These are phyloP conservation scores for Kalaharituber pfeilii DNA, from an alignment of 2,329 filamentous ascomycete genomes.

Conservation along the genomic window DNA sequence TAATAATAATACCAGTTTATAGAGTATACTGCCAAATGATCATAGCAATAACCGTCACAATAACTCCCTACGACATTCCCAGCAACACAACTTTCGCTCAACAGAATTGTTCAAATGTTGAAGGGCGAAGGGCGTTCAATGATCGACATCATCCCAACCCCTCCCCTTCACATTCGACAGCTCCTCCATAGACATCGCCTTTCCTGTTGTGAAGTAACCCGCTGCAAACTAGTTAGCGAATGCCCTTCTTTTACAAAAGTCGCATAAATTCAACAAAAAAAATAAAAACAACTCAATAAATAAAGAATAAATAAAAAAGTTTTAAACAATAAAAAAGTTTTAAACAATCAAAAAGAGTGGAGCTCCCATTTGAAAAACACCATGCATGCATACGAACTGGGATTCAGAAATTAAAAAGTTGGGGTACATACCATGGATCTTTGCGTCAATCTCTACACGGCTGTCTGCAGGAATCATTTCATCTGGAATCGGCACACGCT, in stretches of 20 bases:
- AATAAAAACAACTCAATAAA: background rate
- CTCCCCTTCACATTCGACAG: constrained; percentile 71
- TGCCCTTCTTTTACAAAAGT: no score
- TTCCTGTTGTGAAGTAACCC: constrained; percentile 71
- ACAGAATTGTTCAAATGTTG: no score
- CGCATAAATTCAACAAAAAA: background rate
- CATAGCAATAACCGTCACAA: no score
- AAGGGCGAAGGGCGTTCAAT: no score
- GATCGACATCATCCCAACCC: constrained; percentile 52
- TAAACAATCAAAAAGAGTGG: background rate
- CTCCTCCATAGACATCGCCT: constrained; percentile 75
- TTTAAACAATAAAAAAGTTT: background rate
- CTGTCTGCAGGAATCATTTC: constrained; percentile 89
- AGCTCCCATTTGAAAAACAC: background rate
- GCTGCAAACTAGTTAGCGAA: constrained; percentile 5
- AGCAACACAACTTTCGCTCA: no score
- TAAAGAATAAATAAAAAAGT: background rate
- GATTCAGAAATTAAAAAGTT: constrained; percentile 3
- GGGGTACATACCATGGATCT: constrained; percentile 65
- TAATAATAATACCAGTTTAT: no score
- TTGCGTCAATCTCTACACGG: constrained; percentile 95
- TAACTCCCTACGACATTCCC: no score
- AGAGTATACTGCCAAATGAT: no score
- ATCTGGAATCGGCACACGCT: constrained; percentile 80
- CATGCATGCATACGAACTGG: constrained; percentile 4